A percentile compares a stretch with the other conserved stretches of the same genome.
phyloP scores from a whole-genome alignment of 352 stramenopile genomes.

The Pythium angustatum region DNA sequence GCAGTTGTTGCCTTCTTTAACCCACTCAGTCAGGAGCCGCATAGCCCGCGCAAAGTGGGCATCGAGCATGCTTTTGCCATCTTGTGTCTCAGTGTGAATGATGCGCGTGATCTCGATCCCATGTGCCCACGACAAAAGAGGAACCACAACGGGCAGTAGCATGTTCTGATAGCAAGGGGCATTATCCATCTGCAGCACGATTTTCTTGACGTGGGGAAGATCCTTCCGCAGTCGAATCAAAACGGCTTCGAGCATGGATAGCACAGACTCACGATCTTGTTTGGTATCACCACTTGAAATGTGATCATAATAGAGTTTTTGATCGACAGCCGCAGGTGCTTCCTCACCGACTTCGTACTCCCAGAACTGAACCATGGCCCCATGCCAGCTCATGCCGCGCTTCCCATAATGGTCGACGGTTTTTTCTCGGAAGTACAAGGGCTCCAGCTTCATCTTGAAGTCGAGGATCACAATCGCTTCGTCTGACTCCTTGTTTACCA shows the following conservation, averaged over 20 bases:
- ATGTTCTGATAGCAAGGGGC: neutral
- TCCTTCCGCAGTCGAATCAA: neutral
- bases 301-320: constrained; percentile 5
- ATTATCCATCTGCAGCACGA: constrained; percentile 2
- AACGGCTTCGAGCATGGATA: neutral
- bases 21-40: neutral
- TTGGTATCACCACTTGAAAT: constrained; percentile 1
- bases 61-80: constrained; percentile 1
- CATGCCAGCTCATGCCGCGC: constrained; percentile 5
- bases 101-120: too few species aligned
- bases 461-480: constrained; percentile 8
- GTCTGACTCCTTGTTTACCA: neutral
- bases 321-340: neutral
- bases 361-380: neutral
- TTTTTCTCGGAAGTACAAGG: constrained; percentile 4
- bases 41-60: neutral
- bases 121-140: too few species aligned
- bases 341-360: neutral
- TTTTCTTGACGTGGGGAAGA: neutral
- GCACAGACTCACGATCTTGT: constrained; percentile 2
- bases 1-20: neutral
- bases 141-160: too few species aligned
- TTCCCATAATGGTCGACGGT: constrained; percentile 9
- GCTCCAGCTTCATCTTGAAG: constrained; percentile 11
- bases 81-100: constrained; percentile 26